Conservation (phyloP, 1,284 basidiomycete genomes). For the Melampsora abietis-canadensis region DNA sequence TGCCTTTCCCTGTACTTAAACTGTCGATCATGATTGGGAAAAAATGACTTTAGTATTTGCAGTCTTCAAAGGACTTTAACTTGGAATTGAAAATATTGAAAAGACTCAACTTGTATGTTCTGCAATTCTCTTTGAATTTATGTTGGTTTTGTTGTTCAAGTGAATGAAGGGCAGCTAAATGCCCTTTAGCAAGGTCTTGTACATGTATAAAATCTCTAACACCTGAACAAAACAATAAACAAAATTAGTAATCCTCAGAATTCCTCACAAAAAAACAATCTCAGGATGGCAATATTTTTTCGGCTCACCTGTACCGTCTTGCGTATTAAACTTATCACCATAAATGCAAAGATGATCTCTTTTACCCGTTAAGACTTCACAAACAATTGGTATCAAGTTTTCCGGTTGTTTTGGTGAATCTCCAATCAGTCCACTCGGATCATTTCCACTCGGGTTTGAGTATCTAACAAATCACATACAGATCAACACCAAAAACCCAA, state of each 20-base stretch:
- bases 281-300: too few species aligned
- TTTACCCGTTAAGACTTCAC: conserved; percentile 47
- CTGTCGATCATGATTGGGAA: background rate
- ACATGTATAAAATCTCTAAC: conserved; percentile 48
- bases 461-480: conserved; percentile 43
- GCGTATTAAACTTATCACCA: conserved; percentile 47
- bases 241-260: background rate
- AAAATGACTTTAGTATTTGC: background rate
- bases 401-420: conserved; percentile 47
- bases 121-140: conserved; percentile 9
- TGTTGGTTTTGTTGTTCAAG: conserved; percentile 11
- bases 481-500: too few species aligned
- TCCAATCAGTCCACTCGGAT: conserved; percentile 48
- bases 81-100: background rate
- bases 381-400: conserved; percentile 48
- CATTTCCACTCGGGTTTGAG: conserved; percentile 48
- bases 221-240: conserved; percentile 15
- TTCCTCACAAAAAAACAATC: background rate
- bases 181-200: conserved; percentile 47
- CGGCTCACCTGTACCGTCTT: conserved; percentile 45
- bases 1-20: conserved; percentile 45
- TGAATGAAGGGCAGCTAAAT: conserved; percentile 46
- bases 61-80: background rate
- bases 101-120: conserved; percentile 34
- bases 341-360: conserved; percentile 46